Percentiles rank a stretch among this genome's conserved stretches.
Evolutionary conservation across 176 grass and related monocot genomes (phyloP).

Genomic region (Alloteropsis semialata): DNA sequence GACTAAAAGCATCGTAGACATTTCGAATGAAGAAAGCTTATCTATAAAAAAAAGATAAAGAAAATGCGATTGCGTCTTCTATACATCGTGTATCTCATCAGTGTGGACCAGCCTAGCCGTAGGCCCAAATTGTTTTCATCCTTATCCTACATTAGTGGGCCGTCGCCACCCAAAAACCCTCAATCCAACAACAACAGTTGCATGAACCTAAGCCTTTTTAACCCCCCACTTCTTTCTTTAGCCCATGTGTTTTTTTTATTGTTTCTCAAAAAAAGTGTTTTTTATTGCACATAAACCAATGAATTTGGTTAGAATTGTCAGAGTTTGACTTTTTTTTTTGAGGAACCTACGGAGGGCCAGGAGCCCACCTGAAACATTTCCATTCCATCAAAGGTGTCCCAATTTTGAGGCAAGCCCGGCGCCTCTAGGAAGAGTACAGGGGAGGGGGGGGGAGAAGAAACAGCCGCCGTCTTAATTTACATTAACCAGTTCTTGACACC

Average conservation of each 20-base stretch:
- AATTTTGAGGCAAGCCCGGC: no score
- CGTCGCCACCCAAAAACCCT: background rate
- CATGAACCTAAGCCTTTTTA: background rate
- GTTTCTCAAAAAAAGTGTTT: no score
- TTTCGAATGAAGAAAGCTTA: background rate
- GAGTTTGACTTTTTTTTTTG: background rate
- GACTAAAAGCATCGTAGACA: background rate
- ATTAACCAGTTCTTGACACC: no score
- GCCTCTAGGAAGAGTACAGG: no score
- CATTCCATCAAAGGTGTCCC: no score
- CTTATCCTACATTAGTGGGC: conserved; percentile 11
- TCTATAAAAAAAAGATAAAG: background rate
- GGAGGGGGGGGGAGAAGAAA: no score
- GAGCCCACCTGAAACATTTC: no score
- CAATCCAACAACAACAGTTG: background rate
- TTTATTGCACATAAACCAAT: no score
- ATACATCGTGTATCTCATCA: background rate
- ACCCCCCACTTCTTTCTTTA: background rate
- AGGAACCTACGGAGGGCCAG: no score
- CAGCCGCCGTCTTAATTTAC: no score
- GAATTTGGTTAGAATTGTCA: background rate
- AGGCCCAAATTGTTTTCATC: background rate
- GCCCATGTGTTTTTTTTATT: background rate
- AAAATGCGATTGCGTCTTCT: background rate
- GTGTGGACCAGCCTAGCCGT: background rate